Evolutionary conservation across 495 filamentous ascomycete species (phyloP), one percentile per base, ranked within the genome.

Genomic region (Penicillium steckii): DNA sequence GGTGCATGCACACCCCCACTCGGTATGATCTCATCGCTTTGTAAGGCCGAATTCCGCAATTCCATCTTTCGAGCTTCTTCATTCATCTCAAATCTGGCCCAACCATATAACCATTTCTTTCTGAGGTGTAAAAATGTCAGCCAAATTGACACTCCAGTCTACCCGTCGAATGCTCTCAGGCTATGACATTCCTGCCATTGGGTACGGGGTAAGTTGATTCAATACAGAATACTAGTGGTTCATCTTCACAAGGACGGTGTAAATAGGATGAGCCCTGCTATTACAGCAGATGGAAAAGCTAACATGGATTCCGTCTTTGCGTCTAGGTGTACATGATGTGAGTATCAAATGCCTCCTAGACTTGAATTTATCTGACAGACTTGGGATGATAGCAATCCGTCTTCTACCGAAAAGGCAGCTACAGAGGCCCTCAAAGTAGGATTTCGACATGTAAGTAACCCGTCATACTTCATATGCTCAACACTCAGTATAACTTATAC

Each of bases 251-350:
- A n/a, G n/a, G n/a, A n/a, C n/a, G n/a, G n/a, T n/a, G n/a, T n/a
- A n/a, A n/a, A n/a, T n/a, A n/a, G n/a, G n/a, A n/a, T n/a, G n/a
- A n/a, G n/a, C n/a, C n/a, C n/a, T n/a, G n/a, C n/a, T n/a, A n/a
- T n/a, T n/a, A n/a, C n/a, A n/a, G n/a, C n/a, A n/a, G n/a, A n/a
- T n/a, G n/a, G n/a, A n/a, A n/a, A n/a, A n/a, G 29, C 29, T 32
- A 32, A 37, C 8, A 17, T 37, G 33, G 13, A 6, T 3, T 13
- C 5, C 10, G 10, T 3, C 2, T 37, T 29, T 29, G 21, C 38
- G 44, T 24, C 46, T 57, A 89, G 87, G 83, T 90, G 48, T 92
- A 86, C 55, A 80, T 90, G 77, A 90, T 85, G 85, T 90, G 70
- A 29, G 57, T 55, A 25, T 45, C 45, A 21, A 23, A 24, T 13